These are phyloP conservation scores for Phytophthora syringae DNA, from an alignment of 352 stramenopile species.

Conservation along the genomic window DNA sequence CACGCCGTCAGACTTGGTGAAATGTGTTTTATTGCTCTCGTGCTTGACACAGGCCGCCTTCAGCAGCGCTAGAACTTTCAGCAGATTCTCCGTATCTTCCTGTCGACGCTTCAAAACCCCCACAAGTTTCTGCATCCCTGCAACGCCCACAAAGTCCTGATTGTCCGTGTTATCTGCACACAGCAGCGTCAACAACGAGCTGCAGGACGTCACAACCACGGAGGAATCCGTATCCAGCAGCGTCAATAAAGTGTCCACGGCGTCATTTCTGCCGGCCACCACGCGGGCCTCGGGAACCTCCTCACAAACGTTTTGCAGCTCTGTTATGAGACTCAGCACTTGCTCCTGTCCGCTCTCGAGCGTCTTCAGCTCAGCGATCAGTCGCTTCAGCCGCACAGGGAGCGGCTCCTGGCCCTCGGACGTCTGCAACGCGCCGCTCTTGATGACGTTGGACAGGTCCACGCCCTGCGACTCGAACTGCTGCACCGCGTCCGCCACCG, in stretches of 20 bases:
- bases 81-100: constrained; percentile 18
- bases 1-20: constrained; percentile 57
- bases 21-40: constrained; percentile 72
- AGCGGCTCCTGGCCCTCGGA: constrained; percentile 22
- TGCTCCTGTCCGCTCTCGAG: constrained; percentile 7
- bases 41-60: constrained; percentile 63
- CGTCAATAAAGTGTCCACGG: constrained; percentile 49
- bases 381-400: constrained; percentile 39
- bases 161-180: constrained; percentile 63
- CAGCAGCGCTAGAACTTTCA: constrained; percentile 41
- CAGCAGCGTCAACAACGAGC: constrained; percentile 39
- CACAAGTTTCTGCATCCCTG: constrained; percentile 48
- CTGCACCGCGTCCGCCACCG: constrained; percentile 75
- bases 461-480: constrained; percentile 91
- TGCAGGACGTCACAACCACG: constrained; percentile 21
- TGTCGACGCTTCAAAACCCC: constrained; percentile 19
- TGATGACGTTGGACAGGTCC: constrained; percentile 88
- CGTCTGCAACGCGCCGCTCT: constrained; percentile 25
- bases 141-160: constrained; percentile 62
- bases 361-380: constrained; percentile 38
- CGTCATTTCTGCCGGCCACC: constrained; percentile 65
- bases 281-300: constrained; percentile 60
- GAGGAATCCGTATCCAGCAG: constrained; percentile 33
- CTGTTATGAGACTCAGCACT: constrained; percentile 27
- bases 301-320: constrained; percentile 50